phyloP scores from a whole-genome alignment of 1,284 basidiomycete species.

The Cronartium quercuum region DNA sequence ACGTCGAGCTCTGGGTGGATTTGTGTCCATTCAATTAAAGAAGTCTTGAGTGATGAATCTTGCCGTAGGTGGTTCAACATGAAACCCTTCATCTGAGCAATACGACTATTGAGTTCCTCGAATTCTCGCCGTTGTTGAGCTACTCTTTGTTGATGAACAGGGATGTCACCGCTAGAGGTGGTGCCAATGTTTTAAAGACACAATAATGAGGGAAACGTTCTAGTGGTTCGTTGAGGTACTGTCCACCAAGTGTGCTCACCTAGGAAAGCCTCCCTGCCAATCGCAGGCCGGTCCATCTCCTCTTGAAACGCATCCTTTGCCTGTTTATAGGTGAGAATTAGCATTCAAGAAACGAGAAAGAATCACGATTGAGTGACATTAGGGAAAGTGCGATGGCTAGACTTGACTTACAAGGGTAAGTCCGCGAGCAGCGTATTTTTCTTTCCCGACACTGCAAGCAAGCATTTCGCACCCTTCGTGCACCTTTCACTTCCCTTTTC shows the following conservation, averaged over 20 bases:
- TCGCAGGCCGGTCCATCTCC: constrained; percentile 35
- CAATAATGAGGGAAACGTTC: background rate
- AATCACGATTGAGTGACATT: no score
- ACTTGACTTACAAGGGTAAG: constrained; percentile 35
- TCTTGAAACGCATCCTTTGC: constrained; percentile 36
- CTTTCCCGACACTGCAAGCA: constrained; percentile 38
- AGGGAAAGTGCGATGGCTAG: background rate
- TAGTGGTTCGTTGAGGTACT: background rate
- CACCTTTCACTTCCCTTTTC: constrained; percentile 35
- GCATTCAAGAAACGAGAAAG: no score
- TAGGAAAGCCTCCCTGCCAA: constrained; percentile 38
- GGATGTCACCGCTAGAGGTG: constrained; percentile 28
- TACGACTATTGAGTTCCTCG: constrained; percentile 16
- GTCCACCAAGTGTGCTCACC: constrained; percentile 7
- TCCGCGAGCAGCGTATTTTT: constrained; percentile 38
- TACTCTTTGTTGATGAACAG: constrained; percentile 10
- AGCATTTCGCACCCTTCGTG: constrained; percentile 34
- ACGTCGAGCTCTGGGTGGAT: background rate
- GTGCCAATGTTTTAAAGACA: background rate
- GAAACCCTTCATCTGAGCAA: constrained; percentile 2
- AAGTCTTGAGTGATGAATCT: constrained; percentile 14
- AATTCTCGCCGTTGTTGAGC: constrained; percentile 30
- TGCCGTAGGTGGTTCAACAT: background rate
- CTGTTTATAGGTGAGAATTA: background rate
- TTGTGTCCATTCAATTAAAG: background rate